Evolutionary conservation across 305 asterid genomes (phyloP).

Genomic region (Fraxinus xanthoxyloides): DNA sequence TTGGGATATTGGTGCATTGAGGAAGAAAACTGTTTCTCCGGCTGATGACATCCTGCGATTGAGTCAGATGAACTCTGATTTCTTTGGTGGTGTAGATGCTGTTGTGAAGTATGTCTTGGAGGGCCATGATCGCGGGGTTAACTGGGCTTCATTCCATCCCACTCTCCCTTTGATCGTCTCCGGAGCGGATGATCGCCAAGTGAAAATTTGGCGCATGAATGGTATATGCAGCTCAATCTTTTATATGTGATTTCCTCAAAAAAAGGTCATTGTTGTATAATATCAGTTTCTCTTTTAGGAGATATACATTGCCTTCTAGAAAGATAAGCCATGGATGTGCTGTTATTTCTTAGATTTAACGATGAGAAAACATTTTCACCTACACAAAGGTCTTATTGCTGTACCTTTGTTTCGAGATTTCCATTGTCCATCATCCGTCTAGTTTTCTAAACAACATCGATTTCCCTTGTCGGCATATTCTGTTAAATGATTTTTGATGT

Average conservation of each 20-base stretch:
- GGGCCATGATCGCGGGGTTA: constrained; percentile 61
- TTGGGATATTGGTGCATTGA: constrained; percentile 5
- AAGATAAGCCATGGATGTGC: neutral
- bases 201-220: constrained; percentile 59
- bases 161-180: constrained; percentile 58
- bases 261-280: neutral
- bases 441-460: neutral
- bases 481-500: neutral
- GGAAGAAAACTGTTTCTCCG: neutral
- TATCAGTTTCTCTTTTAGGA: neutral
- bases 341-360: constrained; percentile 3
- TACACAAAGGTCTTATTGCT: neutral
- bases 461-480: neutral
- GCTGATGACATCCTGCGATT: neutral
- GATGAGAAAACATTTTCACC: neutral
- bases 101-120: constrained; percentile 57
- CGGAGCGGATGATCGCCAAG: constrained; percentile 62
- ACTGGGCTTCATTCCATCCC: constrained; percentile 60
- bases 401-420: neutral
- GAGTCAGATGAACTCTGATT: neutral
- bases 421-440: neutral
- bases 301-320: neutral
- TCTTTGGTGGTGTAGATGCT: constrained; percentile 30
- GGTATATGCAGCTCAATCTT: constrained; percentile 28
- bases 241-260: neutral